Conservation (phyloP, 441 rosid species). For the Geranium incanum region DNA sequence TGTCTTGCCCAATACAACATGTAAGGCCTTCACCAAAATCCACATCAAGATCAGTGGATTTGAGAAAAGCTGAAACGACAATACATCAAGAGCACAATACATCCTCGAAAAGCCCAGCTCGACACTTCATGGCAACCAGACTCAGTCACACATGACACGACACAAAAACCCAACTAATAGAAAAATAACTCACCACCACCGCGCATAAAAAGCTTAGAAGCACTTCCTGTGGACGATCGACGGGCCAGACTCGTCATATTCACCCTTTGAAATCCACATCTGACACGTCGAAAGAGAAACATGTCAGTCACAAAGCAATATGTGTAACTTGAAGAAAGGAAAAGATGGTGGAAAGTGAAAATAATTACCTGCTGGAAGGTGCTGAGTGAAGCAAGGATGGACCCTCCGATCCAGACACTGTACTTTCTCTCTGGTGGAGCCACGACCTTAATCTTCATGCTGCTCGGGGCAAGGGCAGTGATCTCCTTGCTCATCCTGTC, state of each 20-base stretch:
- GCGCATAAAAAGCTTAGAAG: background rate
- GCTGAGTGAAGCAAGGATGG: slow-evolving; percentile 3
- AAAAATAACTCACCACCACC: slow-evolving; percentile 12
- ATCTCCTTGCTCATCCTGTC: slow-evolving; percentile 19
- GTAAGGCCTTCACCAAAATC: background rate
- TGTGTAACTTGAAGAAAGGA: background rate
- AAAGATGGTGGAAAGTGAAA: background rate
- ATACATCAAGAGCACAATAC: background rate
- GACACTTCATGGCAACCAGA: slow-evolving; percentile 14
- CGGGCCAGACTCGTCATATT: background rate
- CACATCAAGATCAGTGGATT: background rate
- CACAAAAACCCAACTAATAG: slow-evolving; percentile 11
- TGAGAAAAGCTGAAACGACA: background rate
- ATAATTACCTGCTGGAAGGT: slow-evolving; percentile 13
- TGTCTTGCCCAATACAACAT: background rate
- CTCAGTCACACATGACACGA: slow-evolving; percentile 15
- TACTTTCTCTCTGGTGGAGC: slow-evolving; percentile 20
- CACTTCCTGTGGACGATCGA: background rate
- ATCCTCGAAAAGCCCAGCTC: slow-evolving; percentile 14
- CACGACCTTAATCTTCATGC: background rate
- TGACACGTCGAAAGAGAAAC: background rate
- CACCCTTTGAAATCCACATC: slow-evolving; percentile 17
- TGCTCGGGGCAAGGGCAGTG: slow-evolving; percentile 10
- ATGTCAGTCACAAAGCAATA: slow-evolving; percentile 8
- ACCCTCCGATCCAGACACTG: slow-evolving; percentile 10